Base-by-base conservation (phyloP, 2,329 filamentous ascomycete species). In the Fusarium euwallaceae region DNA sequence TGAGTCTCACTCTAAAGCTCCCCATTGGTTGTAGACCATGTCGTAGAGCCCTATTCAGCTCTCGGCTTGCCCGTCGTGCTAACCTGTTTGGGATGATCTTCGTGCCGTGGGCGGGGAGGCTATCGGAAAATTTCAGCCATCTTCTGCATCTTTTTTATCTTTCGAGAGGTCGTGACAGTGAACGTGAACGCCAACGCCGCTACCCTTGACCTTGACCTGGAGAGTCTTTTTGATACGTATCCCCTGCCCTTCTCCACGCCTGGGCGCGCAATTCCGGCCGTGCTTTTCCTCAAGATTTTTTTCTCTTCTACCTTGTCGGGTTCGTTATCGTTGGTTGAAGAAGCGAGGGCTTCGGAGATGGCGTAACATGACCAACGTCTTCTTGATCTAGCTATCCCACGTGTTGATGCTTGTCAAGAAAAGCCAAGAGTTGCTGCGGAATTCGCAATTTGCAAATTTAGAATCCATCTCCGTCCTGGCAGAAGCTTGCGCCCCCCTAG, bases 11-110 rank as follows among this genome's bases (percentile, higher is more conserved):
- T 34, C 22, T 17, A 32, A 8, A 17, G 20, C 37, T 37, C 32
- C 12, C 70, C 45, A 77, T 78, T 78, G 76, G 76, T 4, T 12
- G 11, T 14, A 53, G 16, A 11, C 24, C 48, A n/a, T 53, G 48
- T 53, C 24, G 24, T n/a, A 29, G 24, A 53, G 48, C 51, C 22
- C 61, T 14, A 62, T 71, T 80, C 78, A 80, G 78, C 78, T 80
- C 56, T 80, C 78, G 78, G 78, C 68, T 51, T 74, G 73, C 56
- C 78, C 78, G 78, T 70, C 71, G 67, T 61, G 60, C 66, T 79
- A 80, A 61, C 78, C 77, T 37, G 66, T 41, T 67, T 58, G 65
- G 71, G 77, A 76, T 24, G 74, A 68, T 69, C 71, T 61, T 65
- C 64, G 55, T 76, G 76, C 71, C 69, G 36, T 41, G 64, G 60